Evolutionary conservation across 306 rosid genomes (phyloP).

Genomic region (Mimosa pudica): DNA sequence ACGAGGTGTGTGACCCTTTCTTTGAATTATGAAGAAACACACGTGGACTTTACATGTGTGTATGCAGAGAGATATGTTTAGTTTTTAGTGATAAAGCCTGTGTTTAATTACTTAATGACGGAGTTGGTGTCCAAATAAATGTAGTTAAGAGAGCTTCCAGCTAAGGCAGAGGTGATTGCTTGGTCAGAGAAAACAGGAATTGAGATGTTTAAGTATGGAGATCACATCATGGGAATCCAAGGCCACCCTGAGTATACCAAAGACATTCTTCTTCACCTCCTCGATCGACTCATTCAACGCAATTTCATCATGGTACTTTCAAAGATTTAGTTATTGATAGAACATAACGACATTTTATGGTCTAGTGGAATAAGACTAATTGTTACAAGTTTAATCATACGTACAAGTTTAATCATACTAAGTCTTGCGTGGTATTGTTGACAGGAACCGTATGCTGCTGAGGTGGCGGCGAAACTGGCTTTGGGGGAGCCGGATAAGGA

Average conservation of each 20-base stretch:
- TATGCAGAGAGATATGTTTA: not conserved
- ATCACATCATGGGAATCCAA: conserved; percentile 92
- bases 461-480: conserved; percentile 52
- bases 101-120: not conserved
- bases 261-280: conserved; percentile 81
- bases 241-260: conserved; percentile 93
- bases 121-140: not conserved
- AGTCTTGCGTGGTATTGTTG: not conserved
- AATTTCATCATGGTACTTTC: conserved; percentile 53
- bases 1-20: conserved; percentile 62
- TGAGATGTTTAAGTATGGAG: conserved; percentile 81
- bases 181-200: conserved; percentile 89
- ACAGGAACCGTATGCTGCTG: conserved; percentile 54
- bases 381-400: too few relatives aligned
- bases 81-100: not conserved
- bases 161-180: conserved; percentile 78
- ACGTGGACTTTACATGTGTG: not conserved
- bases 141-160: conserved; percentile 76
- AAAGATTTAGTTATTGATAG: not conserved
- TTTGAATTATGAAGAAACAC: not conserved
- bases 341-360: not conserved
- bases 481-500: conserved; percentile 70
- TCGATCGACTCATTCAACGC: conserved; percentile 66
- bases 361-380: not conserved
- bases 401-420: not conserved